phyloP scores from a whole-genome alignment of 306 rosid species.

The Herpetospermum pedunculosum region DNA sequence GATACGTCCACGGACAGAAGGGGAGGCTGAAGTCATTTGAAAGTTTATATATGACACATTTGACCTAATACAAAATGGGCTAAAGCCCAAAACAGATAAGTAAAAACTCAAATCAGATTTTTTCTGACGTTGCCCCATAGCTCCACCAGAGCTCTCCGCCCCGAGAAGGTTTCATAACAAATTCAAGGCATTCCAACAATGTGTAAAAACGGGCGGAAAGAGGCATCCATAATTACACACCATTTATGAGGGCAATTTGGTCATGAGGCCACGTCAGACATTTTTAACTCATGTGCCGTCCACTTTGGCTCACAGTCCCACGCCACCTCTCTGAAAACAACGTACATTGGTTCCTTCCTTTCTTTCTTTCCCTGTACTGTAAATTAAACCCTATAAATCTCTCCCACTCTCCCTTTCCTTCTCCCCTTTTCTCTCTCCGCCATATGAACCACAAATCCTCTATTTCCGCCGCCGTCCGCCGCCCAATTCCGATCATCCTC shows the following conservation, averaged over 20 bases:
- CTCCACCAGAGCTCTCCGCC: no score
- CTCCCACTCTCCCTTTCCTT: background rate
- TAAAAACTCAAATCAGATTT: no score
- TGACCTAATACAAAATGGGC: no score
- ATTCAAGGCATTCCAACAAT: no score
- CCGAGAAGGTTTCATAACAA: no score
- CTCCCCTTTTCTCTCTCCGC: background rate
- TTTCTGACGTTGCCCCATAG: no score
- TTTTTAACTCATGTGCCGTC: conserved; percentile 55
- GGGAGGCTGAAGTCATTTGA: no score
- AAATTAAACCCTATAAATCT: background rate
- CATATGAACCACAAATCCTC: conserved; percentile 25
- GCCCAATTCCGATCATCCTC: conserved; percentile 5
- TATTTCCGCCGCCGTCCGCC: background rate
- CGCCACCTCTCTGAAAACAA: background rate
- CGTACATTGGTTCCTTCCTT: background rate
- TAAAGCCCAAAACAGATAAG: no score
- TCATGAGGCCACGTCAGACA: background rate
- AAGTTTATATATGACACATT: no score
- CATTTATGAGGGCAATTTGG: background rate
- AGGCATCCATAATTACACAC: background rate
- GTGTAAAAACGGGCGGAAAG: no score
- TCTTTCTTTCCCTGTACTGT: background rate
- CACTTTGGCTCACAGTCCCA: conserved; percentile 8
- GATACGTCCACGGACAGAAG: no score